Base-by-base conservation (phyloP, 1,139 yeast genomes). In the Debaryomyces sp. region DNA sequence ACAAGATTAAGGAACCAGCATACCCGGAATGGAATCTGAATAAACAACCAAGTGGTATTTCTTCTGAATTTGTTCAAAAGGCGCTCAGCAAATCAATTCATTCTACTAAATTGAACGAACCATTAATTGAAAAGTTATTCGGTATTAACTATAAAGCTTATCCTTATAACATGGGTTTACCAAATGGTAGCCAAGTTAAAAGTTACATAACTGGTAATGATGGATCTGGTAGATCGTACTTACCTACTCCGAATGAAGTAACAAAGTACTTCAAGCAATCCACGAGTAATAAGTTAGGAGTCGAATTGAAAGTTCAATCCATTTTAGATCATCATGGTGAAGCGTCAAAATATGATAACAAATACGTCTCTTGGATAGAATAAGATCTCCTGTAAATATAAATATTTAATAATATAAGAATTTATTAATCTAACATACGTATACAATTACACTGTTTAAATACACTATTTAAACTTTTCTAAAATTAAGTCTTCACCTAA, bases 81-180 rank as follows among this genome's bases (percentile, higher is more conserved):
- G 53, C 70, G 17, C 53, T 63, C 27, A 46, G 57, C 6, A 47
- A 57, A 29, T 66, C 78, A 1, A 53, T 61, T 7, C 56, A 64
- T 41, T 63, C 75, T 27, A 49, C 65, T 15, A 70, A 69, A 57
- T 72, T 75, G 53, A 50, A 59, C 3, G 64, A 55, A 36, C 82
- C 69, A 44, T 76, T 65, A 56, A 70, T 82, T 58, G 67, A 78
- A 52, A 65, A 72, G 57, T 72, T 68, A 62, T 74, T 77, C 53
- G 77, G 80, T 43, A 68, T 77, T 46, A 80, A 85, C 57, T 89
- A 78, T 70, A 67, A 68, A 40, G 67, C 78, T 45, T 88, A 92
- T 64, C 96, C 96, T 30, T 82, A 80, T 68, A 77, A 81, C 60
- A 87, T 82, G 77, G 96, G 96, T 32, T 77, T 94, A 55, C 98